Base-by-base conservation (phyloP, 345 rosid genomes). In the Eucalyptus guilfoylei region DNA sequence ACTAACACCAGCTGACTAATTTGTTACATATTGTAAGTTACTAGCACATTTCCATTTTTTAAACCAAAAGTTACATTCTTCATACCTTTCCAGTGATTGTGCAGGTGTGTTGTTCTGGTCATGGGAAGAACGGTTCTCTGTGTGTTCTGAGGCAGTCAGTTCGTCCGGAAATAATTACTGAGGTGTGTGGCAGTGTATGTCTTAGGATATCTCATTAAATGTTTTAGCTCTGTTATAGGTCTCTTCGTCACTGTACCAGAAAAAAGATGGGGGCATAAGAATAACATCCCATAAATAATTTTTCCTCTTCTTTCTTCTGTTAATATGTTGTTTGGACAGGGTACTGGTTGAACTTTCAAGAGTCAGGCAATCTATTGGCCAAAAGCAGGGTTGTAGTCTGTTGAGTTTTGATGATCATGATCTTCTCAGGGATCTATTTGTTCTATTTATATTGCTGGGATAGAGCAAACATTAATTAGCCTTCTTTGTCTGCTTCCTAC, bases 31-130 rank as follows among this genome's bases (percentile, higher is more conserved):
- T 21, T 76, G 85, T 9, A 21, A 76, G 85, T 76, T 40, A 76
- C 83, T 76, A 37, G 85, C 45, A 40, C 47, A 76, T 40, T 40
- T 76, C 83, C 6, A 37, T 37, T 37, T 69, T 64, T 76, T 37
- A 76, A 40, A 23, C 47, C 12, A 76, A 40, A 76, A 76, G 88
- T 87, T 32, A 62, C 88, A 87, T 87, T 87, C 48, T 87, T 34
- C 60, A 58, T 62, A 37, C 55, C 55, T 85, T 48, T 87, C 17
- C 85, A 88, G 86, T 85, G 49, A 32, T 88, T 60, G 55, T 91
- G 90, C 92, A 98, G 99, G 98, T 98, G 21, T 98, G 98, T 95
- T 98, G 99, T 92, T 98, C 99, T 90, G 99, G 99, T 92, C 99
- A 98, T 93, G 99, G 99, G 85, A 98, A 98, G 91, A 98, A 97